Base-by-base conservation (phyloP, 768 basidiomycete species). In the Lactarius deliciosus region DNA sequence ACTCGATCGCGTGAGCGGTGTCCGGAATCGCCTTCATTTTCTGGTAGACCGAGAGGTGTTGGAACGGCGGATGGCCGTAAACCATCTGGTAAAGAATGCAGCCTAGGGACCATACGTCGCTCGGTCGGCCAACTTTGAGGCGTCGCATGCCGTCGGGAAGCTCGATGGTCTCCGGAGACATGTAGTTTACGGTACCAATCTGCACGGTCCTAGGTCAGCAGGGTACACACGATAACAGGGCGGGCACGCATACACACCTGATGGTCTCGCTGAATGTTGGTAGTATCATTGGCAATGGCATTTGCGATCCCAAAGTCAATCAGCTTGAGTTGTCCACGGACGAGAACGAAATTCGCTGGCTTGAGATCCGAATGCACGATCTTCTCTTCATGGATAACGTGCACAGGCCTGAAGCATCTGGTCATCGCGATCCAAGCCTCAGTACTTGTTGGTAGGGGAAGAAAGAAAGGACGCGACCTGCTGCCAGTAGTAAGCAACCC, bases 221-320 rank as follows among this genome's bases (percentile, higher is more conserved):
- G 8, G 47, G n/a, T 20, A 15, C 32, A 30, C 30, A n/a, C 62
- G 16, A 11, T 25, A 22, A 28, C 15, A 53, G 50, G 30, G 22
- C 9, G 28, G 25, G 16, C 28, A 34, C 13, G 9, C 8, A n/a
- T 25, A 64, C 78, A 34, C 72, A 93, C 94, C 85, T 96, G 94
- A 73, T 94, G 92, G 71, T 99, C 96, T 64, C 96, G 84, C 70
- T 96, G 94, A 64, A 98, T 98, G 73, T 99, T 98, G 2, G 96
- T 98, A 2, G 96, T 99, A 72, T 99, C 96, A 74, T 96, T 98
- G 20, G 96, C 95, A 70, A 99, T 96, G 10, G 96, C 96, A 74
- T 98, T 98, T 16, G 96, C 96, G 73, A 99, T 99, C n/a, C 96
- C 96, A 74, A 99, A 99, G 76, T 99, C 96, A 70, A 99, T 99